Conservation (phyloP, 23 red algal genomes). For the Chondrus crispus region DNA sequence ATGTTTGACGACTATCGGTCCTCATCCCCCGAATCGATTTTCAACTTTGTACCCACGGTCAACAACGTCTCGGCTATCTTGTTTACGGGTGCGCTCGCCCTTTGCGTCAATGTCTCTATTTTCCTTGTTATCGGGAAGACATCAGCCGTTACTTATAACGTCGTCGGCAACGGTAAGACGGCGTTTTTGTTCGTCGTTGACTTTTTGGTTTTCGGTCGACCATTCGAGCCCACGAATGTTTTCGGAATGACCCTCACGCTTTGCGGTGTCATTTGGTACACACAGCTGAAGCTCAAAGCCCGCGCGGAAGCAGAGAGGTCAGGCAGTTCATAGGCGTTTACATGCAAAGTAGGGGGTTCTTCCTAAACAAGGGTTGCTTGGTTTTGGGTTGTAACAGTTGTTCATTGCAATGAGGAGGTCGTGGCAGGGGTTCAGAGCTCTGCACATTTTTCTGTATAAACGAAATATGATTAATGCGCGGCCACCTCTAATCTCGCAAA, state of each 20-base stretch:
- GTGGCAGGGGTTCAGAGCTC: no score
- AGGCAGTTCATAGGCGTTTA: neutral
- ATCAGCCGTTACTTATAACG: slow-evolving; percentile 95
- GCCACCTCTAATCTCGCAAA: no score
- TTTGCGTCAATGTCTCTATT: slow-evolving; percentile 94
- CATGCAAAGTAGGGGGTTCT: neutral
- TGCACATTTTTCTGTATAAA: no score
- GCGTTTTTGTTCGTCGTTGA: slow-evolving; percentile 81
- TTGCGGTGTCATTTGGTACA: slow-evolving; percentile 82
- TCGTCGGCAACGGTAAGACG: slow-evolving; percentile 92
- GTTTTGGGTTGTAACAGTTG: no score
- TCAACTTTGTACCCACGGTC: slow-evolving; percentile 51
- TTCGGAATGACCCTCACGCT: slow-evolving; percentile 79
- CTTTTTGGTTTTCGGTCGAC: slow-evolving; percentile 81
- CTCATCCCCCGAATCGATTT: slow-evolving; percentile 48
- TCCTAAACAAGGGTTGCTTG: no score
- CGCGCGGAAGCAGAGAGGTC: slow-evolving; percentile 58
- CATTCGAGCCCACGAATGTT: slow-evolving; percentile 66
- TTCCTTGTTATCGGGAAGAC: slow-evolving; percentile 92
- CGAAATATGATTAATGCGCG: no score
- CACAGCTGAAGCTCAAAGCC: slow-evolving; percentile 74
- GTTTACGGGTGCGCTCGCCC: slow-evolving; percentile 74
- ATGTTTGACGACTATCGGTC: slow-evolving; percentile 81
- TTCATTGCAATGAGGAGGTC: no score
- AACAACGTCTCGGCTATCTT: slow-evolving; percentile 27